Evolutionary conservation across 805 yeast species (phyloP).

Genomic region (Lachancea meyersii): DNA sequence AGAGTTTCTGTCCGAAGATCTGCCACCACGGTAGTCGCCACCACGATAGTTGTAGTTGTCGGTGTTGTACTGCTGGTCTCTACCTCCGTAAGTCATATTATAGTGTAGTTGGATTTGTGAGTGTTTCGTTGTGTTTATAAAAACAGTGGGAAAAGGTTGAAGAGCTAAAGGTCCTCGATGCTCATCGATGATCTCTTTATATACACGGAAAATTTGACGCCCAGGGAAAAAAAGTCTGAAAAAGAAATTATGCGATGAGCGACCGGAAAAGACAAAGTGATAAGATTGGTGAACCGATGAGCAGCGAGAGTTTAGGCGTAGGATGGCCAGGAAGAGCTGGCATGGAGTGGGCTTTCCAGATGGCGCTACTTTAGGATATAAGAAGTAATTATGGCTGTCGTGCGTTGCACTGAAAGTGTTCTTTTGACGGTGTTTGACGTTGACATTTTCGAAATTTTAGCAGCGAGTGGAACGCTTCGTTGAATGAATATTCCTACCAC

Average conservation of each 20-base stretch:
- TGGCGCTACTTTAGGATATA: too few relatives aligned
- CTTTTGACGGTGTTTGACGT: too few relatives aligned
- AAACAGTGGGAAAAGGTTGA: slow-evolving; percentile 8
- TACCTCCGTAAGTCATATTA: slow-evolving; percentile 32
- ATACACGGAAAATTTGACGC: slow-evolving; percentile 1
- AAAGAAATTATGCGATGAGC: slow-evolving; percentile 3
- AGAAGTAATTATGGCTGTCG: too few relatives aligned
- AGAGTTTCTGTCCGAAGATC: slow-evolving; percentile 34
- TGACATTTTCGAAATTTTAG: too few relatives aligned
- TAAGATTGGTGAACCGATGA: background rate
- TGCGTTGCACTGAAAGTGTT: too few relatives aligned
- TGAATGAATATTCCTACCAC: too few relatives aligned
- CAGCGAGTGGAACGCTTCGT: too few relatives aligned
- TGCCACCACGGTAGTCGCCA: slow-evolving; percentile 38
- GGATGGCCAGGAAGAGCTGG: too few relatives aligned
- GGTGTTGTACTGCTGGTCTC: slow-evolving; percentile 35
- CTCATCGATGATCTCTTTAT: background rate
- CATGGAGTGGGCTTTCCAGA: too few relatives aligned
- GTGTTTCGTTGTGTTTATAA: slow-evolving; percentile 4
- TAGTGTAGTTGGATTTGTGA: background rate
- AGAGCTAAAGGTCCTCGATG: background rate
- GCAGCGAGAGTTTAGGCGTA: too few relatives aligned
- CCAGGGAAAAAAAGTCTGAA: background rate
- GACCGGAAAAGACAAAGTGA: background rate
- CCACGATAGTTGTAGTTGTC: slow-evolving; percentile 36